phyloP scores from a whole-genome alignment of 306 rosid genomes.

The Acacia confusa region DNA sequence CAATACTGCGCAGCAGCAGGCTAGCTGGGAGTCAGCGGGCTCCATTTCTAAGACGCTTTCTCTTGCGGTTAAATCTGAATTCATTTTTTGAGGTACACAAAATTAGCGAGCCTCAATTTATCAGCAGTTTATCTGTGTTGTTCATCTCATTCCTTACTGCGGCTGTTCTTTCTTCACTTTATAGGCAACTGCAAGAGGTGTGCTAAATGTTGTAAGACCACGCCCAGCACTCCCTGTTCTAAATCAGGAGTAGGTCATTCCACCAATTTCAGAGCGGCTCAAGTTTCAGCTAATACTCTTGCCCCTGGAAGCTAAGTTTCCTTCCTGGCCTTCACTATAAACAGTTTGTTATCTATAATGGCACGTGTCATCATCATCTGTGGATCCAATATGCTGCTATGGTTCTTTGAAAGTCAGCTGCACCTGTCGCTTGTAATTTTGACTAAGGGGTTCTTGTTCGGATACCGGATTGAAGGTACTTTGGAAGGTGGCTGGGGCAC shows the following conservation, averaged over 20 bases:
- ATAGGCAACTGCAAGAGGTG: conserved; percentile 96
- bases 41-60: conserved; percentile 90
- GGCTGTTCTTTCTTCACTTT: conserved; percentile 19
- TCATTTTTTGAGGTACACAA: conserved; percentile 10
- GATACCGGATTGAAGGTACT: not conserved
- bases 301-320: not conserved
- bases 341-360: not conserved
- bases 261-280: not conserved
- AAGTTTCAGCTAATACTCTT: not conserved
- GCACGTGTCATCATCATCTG: not conserved
- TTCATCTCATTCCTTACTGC: conserved; percentile 4
- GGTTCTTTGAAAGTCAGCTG: not conserved
- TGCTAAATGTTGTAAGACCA: conserved; percentile 21
- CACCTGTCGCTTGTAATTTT: not conserved
- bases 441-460: not conserved
- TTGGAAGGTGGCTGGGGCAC: not conserved
- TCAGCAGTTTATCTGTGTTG: conserved; percentile 12
- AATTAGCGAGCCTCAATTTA: not conserved
- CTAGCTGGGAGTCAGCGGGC: conserved; percentile 98
- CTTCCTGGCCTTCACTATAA: not conserved
- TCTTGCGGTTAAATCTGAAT: conserved; percentile 50
- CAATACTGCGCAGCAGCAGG: conserved; percentile 94
- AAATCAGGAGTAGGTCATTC: conserved; percentile 37
- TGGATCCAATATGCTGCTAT: not conserved
- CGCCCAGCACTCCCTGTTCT: conserved; percentile 28